Evolutionary conservation across 2,329 filamentous ascomycete species (phyloP).

Genomic region (Apiospora hydei): DNA sequence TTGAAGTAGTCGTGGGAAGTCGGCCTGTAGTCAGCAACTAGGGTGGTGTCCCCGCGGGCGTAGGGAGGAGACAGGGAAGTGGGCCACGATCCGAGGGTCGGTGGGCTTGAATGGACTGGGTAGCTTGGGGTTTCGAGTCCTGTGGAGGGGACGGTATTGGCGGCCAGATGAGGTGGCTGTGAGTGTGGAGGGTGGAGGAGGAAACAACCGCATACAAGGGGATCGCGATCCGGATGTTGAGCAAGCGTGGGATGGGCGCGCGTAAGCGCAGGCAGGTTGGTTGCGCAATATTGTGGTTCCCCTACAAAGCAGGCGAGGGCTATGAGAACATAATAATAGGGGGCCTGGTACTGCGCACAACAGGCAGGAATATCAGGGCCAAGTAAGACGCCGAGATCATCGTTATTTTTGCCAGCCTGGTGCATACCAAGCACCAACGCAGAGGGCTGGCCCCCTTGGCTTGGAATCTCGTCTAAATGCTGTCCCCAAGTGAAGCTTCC

Average conservation of each 20-base stretch:
- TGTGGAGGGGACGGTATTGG: slow-evolving; percentile 10
- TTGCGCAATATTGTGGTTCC: slow-evolving; percentile 21
- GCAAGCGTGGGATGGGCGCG: slow-evolving; percentile 20
- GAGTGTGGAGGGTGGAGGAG: slow-evolving; percentile 20
- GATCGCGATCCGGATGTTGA: slow-evolving; percentile 20
- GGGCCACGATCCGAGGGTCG: slow-evolving; percentile 26
- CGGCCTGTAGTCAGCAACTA: slow-evolving; percentile 27
- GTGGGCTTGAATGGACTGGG: slow-evolving; percentile 18
- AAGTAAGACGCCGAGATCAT: background rate
- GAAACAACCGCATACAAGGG: background rate
- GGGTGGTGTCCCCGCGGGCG: slow-evolving; percentile 25
- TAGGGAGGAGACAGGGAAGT: slow-evolving; percentile 25
- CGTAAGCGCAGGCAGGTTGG: slow-evolving; percentile 21
- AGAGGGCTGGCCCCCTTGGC: background rate
- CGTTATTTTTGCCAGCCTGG: background rate
- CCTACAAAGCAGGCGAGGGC: slow-evolving; percentile 3
- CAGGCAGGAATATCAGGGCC: slow-evolving; percentile 7
- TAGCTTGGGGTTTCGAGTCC: slow-evolving; percentile 21
- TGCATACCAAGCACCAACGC: background rate
- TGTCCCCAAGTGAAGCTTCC: background rate
- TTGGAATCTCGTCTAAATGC: background rate
- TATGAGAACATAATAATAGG: slow-evolving; percentile 16
- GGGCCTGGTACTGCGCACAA: background rate
- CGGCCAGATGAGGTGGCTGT: slow-evolving; percentile 19
- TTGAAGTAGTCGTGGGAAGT: slow-evolving; percentile 24